Conservation (phyloP, 2,329 filamentous ascomycete genomes). For the Trichophyton simii region DNA sequence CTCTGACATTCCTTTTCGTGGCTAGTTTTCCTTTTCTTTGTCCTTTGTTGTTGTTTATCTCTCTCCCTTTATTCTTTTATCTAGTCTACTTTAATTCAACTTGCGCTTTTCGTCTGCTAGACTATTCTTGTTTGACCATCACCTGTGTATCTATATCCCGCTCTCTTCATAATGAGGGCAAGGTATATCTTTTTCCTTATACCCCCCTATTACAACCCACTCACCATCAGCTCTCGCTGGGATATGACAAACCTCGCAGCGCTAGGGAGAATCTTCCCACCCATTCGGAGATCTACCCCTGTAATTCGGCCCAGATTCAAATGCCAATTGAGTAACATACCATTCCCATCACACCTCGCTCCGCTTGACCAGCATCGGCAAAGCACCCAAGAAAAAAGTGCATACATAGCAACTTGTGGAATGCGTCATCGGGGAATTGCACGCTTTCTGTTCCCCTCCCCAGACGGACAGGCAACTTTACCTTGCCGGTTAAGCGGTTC, state of each 20-base stretch:
- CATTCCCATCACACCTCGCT: not conserved
- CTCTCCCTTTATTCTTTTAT: not conserved
- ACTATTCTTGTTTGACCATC: too few relatives aligned
- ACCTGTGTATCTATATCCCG: not conserved
- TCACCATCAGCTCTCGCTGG: not conserved
- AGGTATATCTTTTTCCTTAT: not conserved
- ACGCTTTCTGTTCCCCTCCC: too few relatives aligned
- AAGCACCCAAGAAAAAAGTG: not conserved
- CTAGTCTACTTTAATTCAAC: not conserved
- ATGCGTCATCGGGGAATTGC: not conserved
- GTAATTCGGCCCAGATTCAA: not conserved
- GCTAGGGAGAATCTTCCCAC: not conserved
- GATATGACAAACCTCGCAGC: not conserved
- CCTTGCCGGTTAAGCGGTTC: not conserved
- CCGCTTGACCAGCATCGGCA: not conserved
- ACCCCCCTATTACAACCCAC: not conserved
- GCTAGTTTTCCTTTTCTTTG: not conserved
- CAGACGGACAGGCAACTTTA: not conserved
- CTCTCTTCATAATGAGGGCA: not conserved
- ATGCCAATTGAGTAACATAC: not conserved
- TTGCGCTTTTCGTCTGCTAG: not conserved
- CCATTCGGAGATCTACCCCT: not conserved
- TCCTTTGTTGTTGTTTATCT: not conserved
- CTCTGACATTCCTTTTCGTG: not conserved
- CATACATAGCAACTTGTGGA: not conserved